A percentile compares a stretch with the other conserved stretches of the same genome.
Conservation (phyloP, 208 protist genomes). For the Willaertia magna region DNA sequence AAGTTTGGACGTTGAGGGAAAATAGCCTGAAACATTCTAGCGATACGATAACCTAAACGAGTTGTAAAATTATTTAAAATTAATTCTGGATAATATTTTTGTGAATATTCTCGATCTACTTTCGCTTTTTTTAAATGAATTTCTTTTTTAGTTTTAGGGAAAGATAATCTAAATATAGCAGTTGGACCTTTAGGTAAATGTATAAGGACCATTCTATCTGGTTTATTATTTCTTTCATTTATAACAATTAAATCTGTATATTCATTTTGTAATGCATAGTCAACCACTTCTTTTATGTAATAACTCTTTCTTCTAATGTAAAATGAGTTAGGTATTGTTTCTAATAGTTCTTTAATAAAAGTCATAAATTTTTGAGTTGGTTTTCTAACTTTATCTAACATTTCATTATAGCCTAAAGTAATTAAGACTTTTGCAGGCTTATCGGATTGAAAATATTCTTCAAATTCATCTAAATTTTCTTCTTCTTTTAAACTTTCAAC, state of each 20-base stretch:
- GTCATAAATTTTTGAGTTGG: not conserved
- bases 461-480: not conserved
- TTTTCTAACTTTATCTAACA: not conserved
- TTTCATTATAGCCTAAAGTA: not conserved
- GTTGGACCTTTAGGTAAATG: slow-evolving; percentile 71
- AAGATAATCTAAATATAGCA: slow-evolving; percentile 19
- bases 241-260: slow-evolving; percentile 74
- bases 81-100: slow-evolving; percentile 76
- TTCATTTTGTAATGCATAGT: slow-evolving; percentile 64
- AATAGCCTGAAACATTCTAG: slow-evolving; percentile 61
- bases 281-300: slow-evolving; percentile 71
- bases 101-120: slow-evolving; percentile 14
- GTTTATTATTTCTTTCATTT: slow-evolving; percentile 42
- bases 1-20: slow-evolving; percentile 71
- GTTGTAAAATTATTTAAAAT: slow-evolving; percentile 84
- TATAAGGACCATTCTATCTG: slow-evolving; percentile 47
- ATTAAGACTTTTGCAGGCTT: not conserved
- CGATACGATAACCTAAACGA: slow-evolving; percentile 61
- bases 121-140: slow-evolving; percentile 51
- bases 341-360: not conserved
- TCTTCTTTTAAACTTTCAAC: not conserved
- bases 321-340: not conserved
- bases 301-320: slow-evolving; percentile 68
- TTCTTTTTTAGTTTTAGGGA: slow-evolving; percentile 22
- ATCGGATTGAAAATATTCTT: not conserved